A percentile compares a stretch with the other conserved stretches of the same genome.
Evolutionary conservation across 139 green algal genomes (phyloP).

Genomic region (Nannochloris sp.): DNA sequence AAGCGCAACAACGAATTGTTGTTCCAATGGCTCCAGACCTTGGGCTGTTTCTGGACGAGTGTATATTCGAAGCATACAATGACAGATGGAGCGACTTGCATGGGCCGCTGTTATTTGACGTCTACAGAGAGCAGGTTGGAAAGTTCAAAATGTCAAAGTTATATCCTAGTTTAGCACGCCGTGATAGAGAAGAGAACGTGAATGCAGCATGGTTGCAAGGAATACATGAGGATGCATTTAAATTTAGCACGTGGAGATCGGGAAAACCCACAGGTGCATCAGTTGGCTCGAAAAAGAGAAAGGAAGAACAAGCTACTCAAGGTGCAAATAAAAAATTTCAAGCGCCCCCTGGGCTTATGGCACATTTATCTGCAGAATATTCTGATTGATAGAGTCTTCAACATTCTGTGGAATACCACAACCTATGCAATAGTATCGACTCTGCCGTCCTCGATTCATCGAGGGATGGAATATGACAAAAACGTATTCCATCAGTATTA

Average conservation of each 20-base stretch:
- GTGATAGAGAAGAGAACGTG: slow-evolving; percentile 34
- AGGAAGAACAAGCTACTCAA: neutral
- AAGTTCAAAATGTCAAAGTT: slow-evolving; percentile 38
- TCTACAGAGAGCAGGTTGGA: slow-evolving; percentile 8
- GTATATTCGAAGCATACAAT: slow-evolving; percentile 32
- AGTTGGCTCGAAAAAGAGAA: neutral
- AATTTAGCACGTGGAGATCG: slow-evolving; percentile 15
- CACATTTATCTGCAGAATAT: neutral
- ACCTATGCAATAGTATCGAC: neutral
- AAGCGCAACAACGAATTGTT: slow-evolving; percentile 12
- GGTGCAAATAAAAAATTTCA: neutral
- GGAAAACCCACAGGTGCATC: neutral
- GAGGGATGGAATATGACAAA: neutral
- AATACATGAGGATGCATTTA: slow-evolving; percentile 27
- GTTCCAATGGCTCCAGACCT: slow-evolving; percentile 77
- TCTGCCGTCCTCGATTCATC: neutral
- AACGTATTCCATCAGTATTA: neutral
- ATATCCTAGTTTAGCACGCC: slow-evolving; percentile 60
- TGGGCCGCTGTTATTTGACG: neutral
- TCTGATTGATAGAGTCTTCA: neutral
- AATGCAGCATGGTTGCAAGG: slow-evolving; percentile 40
- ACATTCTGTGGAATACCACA: neutral
- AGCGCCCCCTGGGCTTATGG: neutral
- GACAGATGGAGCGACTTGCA: slow-evolving; percentile 18
- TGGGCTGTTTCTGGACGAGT: slow-evolving; percentile 70